Evolutionary conservation across 192 early-diverging fungal species (phyloP).

Genomic region (Phycomyces blakesleeanus): DNA sequence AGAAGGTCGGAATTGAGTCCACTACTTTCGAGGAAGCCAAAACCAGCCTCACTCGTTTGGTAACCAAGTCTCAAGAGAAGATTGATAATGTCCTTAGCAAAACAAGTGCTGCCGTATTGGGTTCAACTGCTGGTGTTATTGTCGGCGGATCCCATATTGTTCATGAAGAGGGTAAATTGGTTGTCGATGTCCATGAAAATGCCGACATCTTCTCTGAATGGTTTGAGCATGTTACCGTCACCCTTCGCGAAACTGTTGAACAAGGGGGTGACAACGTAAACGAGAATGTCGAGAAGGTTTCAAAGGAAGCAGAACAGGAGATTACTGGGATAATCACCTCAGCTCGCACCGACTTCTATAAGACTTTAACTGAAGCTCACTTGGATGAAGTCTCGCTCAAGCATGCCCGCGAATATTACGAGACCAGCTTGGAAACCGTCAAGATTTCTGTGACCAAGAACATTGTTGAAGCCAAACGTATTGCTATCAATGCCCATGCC

Average conservation of each 20-base stretch:
- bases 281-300: neutral
- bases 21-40: neutral
- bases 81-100: conserved; percentile 5
- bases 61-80: conserved; percentile 7
- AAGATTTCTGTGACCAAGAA: neutral
- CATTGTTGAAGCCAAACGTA: conserved; percentile 8
- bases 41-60: neutral
- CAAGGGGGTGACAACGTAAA: neutral
- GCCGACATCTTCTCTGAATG: conserved; percentile 6
- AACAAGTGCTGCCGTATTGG: conserved; percentile 4
- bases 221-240: conserved; percentile 10
- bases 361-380: conserved; percentile 6
- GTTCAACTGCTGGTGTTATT: conserved; percentile 9
- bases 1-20: conserved; percentile 10
- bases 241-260: neutral
- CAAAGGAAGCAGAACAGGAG: conserved; percentile 12
- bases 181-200: conserved; percentile 21
- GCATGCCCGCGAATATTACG: conserved; percentile 18
- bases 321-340: neutral
- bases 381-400: conserved; percentile 7
- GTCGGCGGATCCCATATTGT: neutral
- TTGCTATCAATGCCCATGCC: conserved; percentile 12
- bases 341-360: conserved; percentile 12
- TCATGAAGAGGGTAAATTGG: conserved; percentile 7
- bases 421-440: conserved; percentile 8